These are phyloP conservation scores for Fistulinella cinereoalba DNA, from an alignment of 1,284 basidiomycete genomes.

Conservation along the genomic window DNA sequence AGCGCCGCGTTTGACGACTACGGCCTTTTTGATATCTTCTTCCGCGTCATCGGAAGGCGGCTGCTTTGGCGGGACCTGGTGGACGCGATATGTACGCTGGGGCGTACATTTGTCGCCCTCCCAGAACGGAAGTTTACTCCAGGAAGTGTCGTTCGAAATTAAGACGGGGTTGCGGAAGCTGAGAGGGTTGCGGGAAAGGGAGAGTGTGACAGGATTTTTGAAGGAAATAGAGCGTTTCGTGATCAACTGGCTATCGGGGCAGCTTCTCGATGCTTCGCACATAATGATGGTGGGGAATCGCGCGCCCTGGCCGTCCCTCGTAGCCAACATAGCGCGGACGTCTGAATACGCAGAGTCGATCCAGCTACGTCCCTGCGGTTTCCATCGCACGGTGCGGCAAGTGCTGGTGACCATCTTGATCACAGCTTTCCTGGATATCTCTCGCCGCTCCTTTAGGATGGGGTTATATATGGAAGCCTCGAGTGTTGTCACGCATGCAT, in stretches of 20 bases:
- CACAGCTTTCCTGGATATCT: conserved; percentile 16
- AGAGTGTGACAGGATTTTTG: conserved; percentile 15
- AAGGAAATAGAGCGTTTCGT: conserved; percentile 16
- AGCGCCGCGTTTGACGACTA: conserved; percentile 20
- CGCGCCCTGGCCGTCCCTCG: conserved; percentile 2
- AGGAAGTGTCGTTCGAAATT: background rate
- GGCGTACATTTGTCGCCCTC: conserved; percentile 17
- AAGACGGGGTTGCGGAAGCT: conserved; percentile 20
- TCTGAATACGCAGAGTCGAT: conserved; percentile 17
- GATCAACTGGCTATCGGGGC: background rate
- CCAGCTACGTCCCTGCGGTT: conserved; percentile 19
- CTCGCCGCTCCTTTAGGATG: conserved; percentile 17
- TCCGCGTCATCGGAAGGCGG: background rate
- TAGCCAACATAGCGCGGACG: conserved; percentile 20
- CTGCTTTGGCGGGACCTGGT: conserved; percentile 15
- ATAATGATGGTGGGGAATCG: conserved; percentile 21
- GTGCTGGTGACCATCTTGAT: conserved; percentile 17
- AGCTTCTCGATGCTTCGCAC: conserved; percentile 17
- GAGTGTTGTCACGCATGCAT: conserved; percentile 32
- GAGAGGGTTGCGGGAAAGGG: conserved; percentile 5
- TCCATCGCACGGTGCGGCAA: conserved; percentile 20
- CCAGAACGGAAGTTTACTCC: conserved; percentile 20
- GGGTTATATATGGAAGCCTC: conserved; percentile 7
- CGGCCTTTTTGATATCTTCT: conserved; percentile 6
- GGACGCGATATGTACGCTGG: conserved; percentile 18